Evolutionary conservation across 129 eudicot species (phyloP), one percentile per base, ranked within the genome.

Genomic region (Flaveria ramosissima): DNA sequence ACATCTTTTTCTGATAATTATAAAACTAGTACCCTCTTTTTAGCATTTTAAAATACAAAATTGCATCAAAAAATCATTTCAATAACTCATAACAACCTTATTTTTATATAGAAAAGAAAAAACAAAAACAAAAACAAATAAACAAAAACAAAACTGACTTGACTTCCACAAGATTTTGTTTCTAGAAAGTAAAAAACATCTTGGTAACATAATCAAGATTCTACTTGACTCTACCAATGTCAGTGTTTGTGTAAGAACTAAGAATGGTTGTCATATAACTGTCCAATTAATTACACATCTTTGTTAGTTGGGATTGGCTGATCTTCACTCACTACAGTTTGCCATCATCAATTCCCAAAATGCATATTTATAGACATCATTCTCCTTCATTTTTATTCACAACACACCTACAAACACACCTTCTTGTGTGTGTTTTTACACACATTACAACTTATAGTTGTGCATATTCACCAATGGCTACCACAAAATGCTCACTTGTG

Each of bases 291-390:
- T 69, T 83, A 61, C 82, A n/a, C 83, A 67, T 13, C 77, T 56
- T 69, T 79, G 77, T 78, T 32, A 73, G 86, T 83, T 78, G 83
- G 73, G 79, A 83, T 80, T 71, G 78, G 77, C 70, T 77, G 7
- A 36, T 36, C 50, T 15, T 50, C 77, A 68, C 77, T 74, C 55
- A 71, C 68, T 78, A 77, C 46, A 55, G 17, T 20, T 73, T 46
- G 59, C 71, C 60, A 66, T 72, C 57, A 53, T 53, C 23, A 13
- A 53, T 77, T 12, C 74, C 74, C 52, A 76, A 66, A 75, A 62
- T 27, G 78, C 71, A 76, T 76, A 82, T 82, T 52, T 82, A 77
- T 71, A 82, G 74, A 56, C 79, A 79, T 59, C 82, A 72, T 24
- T 55, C 62, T 53, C 82, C 64, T 16, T 66, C 61, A 43, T 53